Base-by-base conservation (phyloP, 176 grass and related monocot species). In the Carex pumila region DNA sequence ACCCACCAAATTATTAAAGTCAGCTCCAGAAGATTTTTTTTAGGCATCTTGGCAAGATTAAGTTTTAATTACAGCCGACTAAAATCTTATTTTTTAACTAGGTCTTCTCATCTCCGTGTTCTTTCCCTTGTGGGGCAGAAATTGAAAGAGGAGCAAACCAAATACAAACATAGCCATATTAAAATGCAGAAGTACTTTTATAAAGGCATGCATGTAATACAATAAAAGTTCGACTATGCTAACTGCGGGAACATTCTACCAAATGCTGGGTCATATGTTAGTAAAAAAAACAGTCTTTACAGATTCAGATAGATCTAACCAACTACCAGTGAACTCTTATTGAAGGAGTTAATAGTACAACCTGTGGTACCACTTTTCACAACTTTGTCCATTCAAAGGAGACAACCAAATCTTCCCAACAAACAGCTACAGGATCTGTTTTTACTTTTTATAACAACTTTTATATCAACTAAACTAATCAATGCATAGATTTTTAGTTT, bases 261-360 rank as follows among this genome's bases (percentile, higher is more conserved):
- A 57, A 34, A 78, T 19, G 0, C 0, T 57, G 73, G 52, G 19
- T 34, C 52, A 78, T 18, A 56, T 17, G 50, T 34, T 57, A 78
- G 32, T 78, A 2, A 17, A 17, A 78, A 78, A 53, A 78, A 74
- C 10, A 74, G 5, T 56, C 73, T 78, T 78, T 56, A 57, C 49
- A 78, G 73, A 34, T 56, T 17, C 73, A 78, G 73, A 78, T 78
- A 78, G 52, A 78, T 78, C 73, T 56, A 78, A 78, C 49, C 73
- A 57, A 36, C 73, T 12, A 78, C 32, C 73, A 78, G 29, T 78
- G 13, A 78, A 57, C 73, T 57, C 29, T 29, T 78, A 76, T 31
- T 55, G 52, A 78, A 57, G 7, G 25, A 14, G 17, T 78, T 78
- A 55, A 32, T 57, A 78, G 73, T 78, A 78, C 52, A 78, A 78